Conservation (phyloP, 2,329 filamentous ascomycete genomes). For the Meredithiella fracta region DNA sequence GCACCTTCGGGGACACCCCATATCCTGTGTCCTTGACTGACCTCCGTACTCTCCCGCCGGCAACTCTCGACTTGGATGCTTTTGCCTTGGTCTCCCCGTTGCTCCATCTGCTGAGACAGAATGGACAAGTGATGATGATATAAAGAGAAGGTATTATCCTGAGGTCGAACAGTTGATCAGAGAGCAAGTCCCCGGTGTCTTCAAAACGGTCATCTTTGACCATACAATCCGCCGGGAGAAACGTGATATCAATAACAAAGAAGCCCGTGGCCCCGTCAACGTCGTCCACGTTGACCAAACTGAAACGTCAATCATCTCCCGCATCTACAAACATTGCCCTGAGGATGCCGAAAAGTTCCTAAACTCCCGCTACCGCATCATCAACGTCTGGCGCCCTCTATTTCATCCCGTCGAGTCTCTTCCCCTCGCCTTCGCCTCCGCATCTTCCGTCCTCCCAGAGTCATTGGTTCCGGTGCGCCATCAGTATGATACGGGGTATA, state of each 20-base stretch:
- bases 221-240: constrained; percentile 65
- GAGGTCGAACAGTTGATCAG: constrained; percentile 63
- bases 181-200: constrained; percentile 46
- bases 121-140: constrained; percentile 53
- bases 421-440: constrained; percentile 54
- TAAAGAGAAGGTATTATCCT: constrained; percentile 63
- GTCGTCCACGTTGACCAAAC: constrained; percentile 78
- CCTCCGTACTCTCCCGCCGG: constrained; percentile 48
- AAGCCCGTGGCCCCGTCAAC: constrained; percentile 51
- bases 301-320: constrained; percentile 42
- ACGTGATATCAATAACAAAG: constrained; percentile 21
- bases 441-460: constrained; percentile 39
- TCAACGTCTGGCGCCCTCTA: constrained; percentile 71
- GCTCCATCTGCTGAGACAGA: constrained; percentile 39
- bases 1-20: constrained; percentile 41
- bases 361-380: constrained; percentile 55
- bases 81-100: constrained; percentile 45
- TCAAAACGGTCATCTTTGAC: constrained; percentile 62
- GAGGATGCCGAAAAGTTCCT: constrained; percentile 47
- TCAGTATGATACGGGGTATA: constrained; percentile 47
- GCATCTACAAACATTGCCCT: constrained; percentile 50
- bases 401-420: constrained; percentile 46
- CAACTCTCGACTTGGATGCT: constrained; percentile 55
- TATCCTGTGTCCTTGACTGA: constrained; percentile 49
- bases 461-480: constrained; percentile 61